Percentiles rank a stretch among this genome's conserved stretches.
phyloP scores from a whole-genome alignment of 1,284 basidiomycete species.

The Coriolopsis trogii region DNA sequence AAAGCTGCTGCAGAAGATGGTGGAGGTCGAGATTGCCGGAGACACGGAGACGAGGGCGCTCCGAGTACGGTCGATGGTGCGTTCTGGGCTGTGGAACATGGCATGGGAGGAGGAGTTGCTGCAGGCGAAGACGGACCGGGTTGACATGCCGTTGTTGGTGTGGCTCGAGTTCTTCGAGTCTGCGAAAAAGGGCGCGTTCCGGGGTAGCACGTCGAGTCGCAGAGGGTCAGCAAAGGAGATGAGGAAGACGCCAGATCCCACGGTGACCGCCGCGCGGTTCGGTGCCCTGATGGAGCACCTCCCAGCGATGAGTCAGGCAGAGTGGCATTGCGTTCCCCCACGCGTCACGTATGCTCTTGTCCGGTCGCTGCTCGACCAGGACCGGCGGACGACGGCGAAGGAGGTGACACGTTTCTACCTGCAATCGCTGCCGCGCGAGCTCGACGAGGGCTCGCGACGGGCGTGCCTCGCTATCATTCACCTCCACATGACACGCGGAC shows the following conservation, averaged over 20 bases:
- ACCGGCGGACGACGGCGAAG: constrained; percentile 29
- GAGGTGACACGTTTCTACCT: constrained; percentile 32
- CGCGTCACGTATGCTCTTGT: constrained; percentile 24
- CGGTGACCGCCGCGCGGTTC: constrained; percentile 12
- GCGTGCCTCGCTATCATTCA: constrained; percentile 38
- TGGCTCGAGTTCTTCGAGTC: constrained; percentile 36
- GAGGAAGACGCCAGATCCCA: constrained; percentile 4
- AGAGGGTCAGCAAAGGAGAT: not conserved
- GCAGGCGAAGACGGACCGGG: constrained; percentile 6
- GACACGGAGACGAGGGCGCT: constrained; percentile 37
- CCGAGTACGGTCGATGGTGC: constrained; percentile 37
- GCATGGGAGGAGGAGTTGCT: constrained; percentile 34
- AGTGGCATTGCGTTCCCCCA: constrained; percentile 19
- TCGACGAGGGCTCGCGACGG: constrained; percentile 19
- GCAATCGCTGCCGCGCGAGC: constrained; percentile 21
- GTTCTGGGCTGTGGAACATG: constrained; percentile 34
- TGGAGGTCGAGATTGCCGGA: constrained; percentile 26
- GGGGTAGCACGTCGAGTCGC: not conserved
- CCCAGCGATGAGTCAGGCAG: constrained; percentile 18
- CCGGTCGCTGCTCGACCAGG: constrained; percentile 22
- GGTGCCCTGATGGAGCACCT: constrained; percentile 22
- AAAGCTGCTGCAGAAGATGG: constrained; percentile 35
- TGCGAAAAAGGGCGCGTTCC: constrained; percentile 22
- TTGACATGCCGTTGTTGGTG: constrained; percentile 28
- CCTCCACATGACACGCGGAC: constrained; percentile 31